Base-by-base conservation (phyloP, 345 rosid genomes). In the Linum trigynum region DNA sequence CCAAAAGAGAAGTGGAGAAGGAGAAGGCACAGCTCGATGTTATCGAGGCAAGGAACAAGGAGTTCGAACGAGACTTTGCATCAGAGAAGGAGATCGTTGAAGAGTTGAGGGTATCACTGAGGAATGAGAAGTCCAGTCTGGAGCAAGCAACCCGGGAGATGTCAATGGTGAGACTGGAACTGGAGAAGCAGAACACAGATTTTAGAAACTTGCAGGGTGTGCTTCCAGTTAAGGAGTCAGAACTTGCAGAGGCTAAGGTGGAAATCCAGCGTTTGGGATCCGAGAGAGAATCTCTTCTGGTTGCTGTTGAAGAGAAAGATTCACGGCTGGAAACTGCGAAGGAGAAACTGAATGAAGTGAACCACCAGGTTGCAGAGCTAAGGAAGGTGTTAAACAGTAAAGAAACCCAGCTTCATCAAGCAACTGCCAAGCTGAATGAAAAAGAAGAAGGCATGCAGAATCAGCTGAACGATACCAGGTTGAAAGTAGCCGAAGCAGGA, bases 211-310 rank as follows among this genome's bases (percentile, higher is more conserved):
- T 86, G 70, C 84, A 68, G 67, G 57, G 72, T 62, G 76, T 82
- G 77, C 89, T 92, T 62, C 77, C 69, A 55, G 75, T 39, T 65
- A 86, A 86, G 74, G 96, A 87, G 75, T 72, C 80, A 14, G 86
- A 85, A 48, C 68, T 90, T 75, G 97, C 81, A 73, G 90, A 90
- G 69, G 98, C 88, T 61, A 89, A 77, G 77, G 80, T 92, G 58
- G 96, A 92, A 74, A 86, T 92, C 67, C 90, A 80, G 80, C 83
- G 80, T 74, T 81, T 88, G 80, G 80, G 81, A 66, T 82, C 94
- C 36, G 85, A 88, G 75, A 83, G 75, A 70, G 84, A 84, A 71
- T 82, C 98, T 67, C 81, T 92, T 66, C 81, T 77, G 73, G 79
- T 81, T 35, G 66, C 78, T 16, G 68, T 85, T 60, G 82, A 83